These are phyloP conservation scores for Boletus tomentosulus DNA, from an alignment of 768 basidiomycete genomes.

Conservation along the genomic window DNA sequence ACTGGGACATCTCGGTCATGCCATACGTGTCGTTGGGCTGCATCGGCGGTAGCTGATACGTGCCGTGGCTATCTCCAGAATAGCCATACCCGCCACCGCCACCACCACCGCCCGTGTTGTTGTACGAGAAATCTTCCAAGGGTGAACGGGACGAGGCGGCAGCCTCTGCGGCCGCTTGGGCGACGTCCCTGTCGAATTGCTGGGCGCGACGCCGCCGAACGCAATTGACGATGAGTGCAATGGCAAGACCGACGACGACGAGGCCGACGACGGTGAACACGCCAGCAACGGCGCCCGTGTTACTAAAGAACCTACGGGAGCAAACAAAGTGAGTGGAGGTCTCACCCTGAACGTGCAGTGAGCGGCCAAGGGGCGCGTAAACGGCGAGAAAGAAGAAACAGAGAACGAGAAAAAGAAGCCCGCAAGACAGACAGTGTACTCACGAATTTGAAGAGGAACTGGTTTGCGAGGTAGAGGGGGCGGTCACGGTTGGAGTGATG, in stretches of 20 bases:
- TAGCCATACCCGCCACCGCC: conserved; percentile 33
- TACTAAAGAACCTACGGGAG: conserved; percentile 56
- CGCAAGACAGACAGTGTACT: conserved; percentile 9
- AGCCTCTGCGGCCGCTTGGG: conserved; percentile 65
- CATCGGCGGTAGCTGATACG: conserved; percentile 47
- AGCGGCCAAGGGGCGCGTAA: not conserved
- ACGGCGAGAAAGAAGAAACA: not conserved
- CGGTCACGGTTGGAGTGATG: not conserved
- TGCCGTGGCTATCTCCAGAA: conserved; percentile 55
- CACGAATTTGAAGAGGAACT: conserved; percentile 20
- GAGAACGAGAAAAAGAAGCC: not conserved
- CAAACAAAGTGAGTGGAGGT: conserved; percentile 3
- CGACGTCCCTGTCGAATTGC: conserved; percentile 70
- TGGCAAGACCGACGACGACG: conserved; percentile 45
- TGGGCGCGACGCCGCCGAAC: conserved; percentile 61
- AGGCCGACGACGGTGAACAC: conserved; percentile 71
- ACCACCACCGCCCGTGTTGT: conserved; percentile 19
- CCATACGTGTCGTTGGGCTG: conserved; percentile 41
- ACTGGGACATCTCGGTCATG: conserved; percentile 46
- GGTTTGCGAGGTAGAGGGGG: not conserved
- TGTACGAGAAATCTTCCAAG: conserved; percentile 43
- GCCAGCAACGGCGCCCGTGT: conserved; percentile 69
- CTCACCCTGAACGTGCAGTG: not conserved
- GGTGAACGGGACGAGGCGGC: conserved; percentile 48
- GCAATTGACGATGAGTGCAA: conserved; percentile 46